Evolutionary conservation across 441 rosid genomes (phyloP), one percentile per base, ranked within the genome.

Genomic region (Gossypium laxum): DNA sequence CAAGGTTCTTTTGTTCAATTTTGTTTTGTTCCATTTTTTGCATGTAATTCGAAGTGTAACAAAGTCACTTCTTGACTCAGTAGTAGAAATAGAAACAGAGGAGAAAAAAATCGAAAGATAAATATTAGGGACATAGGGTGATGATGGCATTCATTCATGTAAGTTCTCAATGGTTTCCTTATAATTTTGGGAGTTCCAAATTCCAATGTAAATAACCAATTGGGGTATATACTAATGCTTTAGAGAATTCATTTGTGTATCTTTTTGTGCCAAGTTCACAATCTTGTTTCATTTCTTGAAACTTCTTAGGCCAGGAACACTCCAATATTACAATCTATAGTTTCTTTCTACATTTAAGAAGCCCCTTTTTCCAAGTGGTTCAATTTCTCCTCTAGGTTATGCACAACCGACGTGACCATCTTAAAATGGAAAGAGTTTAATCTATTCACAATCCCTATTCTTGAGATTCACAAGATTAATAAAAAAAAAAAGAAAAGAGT

Each of bases 11-110:
- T 81, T 52, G 8, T 7, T 70, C 14, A 15, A 12, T 55, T 66
- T 62, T 48, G 14, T 5, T 1, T 14, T 73, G 19, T 72, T 58
- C 3, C 24, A 26, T 21, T 18, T 55, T 70, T 68, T 69, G 75
- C 56, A 63, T 68, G 64, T 64, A 14, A 67, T 70, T 70, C 74
- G 71, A 74, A 72, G 79, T 74, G 65, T 34, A 58, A 54, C 60
- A 78, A 77, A 77, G 72, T 34, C 77, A 70, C 60, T 71, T 73
- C 26, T 69, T 76, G 76, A 79, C 81, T 82, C 76, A 50, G 43
- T 75, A 79, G 80, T 73, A 79, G 80, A 70, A 60, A 75, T 70
- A 82, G 71, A 74, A 64, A 66, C 47, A 63, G 30, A 77, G 66
- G 52, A 62, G 65, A 2, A 15, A 41, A 54, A 43, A 70, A 62